These are phyloP conservation scores for Blastobotrys illinoisensis DNA, from an alignment of 1,139 yeast species.

Conservation along the genomic window DNA sequence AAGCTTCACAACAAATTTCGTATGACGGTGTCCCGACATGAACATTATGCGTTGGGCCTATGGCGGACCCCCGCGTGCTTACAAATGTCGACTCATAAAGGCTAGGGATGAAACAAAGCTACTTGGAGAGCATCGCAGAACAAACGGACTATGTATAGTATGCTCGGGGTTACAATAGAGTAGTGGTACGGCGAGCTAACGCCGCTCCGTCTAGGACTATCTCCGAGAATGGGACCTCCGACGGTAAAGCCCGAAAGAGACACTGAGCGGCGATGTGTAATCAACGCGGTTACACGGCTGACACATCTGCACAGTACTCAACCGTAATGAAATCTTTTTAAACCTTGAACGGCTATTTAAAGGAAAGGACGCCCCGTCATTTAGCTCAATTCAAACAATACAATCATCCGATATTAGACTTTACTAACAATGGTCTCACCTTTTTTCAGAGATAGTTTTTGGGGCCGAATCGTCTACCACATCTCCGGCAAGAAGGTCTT, in stretches of 20 bases:
- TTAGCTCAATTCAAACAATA: neutral
- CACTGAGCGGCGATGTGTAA: neutral
- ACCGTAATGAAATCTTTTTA: neutral
- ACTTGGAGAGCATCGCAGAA: too few species aligned
- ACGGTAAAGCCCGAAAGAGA: neutral
- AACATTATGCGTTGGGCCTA: too few species aligned
- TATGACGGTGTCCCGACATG: too few species aligned
- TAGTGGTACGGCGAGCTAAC: too few species aligned
- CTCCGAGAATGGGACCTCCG: neutral
- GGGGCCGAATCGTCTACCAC: conserved; percentile 16
- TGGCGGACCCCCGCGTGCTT: too few species aligned
- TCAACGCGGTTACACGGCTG: neutral
- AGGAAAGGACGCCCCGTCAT: neutral
- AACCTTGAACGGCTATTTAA: neutral
- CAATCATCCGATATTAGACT: neutral
- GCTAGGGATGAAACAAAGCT: too few species aligned
- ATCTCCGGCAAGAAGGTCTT: conserved; percentile 13
- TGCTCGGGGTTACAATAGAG: too few species aligned
- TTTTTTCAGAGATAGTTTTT: conserved; percentile 10
- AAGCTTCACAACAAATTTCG: too few species aligned
- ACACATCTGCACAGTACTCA: neutral
- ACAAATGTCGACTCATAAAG: too few species aligned
- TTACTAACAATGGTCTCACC: conserved; percentile 6
- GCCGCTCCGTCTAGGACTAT: neutral
- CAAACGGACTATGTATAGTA: too few species aligned